Base-by-base conservation (phyloP, 805 yeast species). In the Starmerella khaoyaiensis region DNA sequence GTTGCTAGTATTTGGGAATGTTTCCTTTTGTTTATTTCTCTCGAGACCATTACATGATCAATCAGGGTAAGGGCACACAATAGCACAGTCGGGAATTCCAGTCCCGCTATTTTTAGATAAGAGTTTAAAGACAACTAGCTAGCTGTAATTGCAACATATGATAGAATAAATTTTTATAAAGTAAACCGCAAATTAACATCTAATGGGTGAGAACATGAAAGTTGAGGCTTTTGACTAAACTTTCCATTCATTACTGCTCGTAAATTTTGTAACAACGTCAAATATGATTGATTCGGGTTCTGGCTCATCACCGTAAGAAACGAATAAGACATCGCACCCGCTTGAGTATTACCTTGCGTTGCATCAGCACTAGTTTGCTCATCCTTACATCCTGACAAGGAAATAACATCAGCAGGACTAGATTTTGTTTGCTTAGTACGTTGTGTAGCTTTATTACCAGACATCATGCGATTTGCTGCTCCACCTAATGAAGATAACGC, bases 261-360 rank as follows among this genome's bases (percentile, higher is more conserved):
- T 71, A 79, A 74, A 45, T 74, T 72, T 56, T 79, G 78, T 55
- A 82, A 61, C 41, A 82, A 61, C 4, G 81, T 65, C 38, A 80
- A 51, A 52, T 76, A 82, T 16, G 77, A 66, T 59, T 79, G 90
- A 47, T 68, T 66, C 6, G 80, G 76, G 51, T 73, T 71, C 33
- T 65, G 61, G 19, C 60, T 49, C 63, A 81, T 59, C 7, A 79
- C 86, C 42, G 66, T 64, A 31, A 79, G 64, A 50, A 82, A 79
- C 1, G 93, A 77, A 60, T 72, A 79, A 18, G 84, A 76, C 80
- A 81, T 76, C 4, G 94, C 94, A 40, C 94, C 94, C 0, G 90
- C 79, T 28, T 74, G 70, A 10, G 58, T 60, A 20, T 86, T 84
- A 26, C 71, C 74, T 52, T 77, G 82, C 16, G 62, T 63, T 0